These are phyloP conservation scores for Mitragyna speciosa DNA, from an alignment of 257 asterid genomes.

Conservation along the genomic window DNA sequence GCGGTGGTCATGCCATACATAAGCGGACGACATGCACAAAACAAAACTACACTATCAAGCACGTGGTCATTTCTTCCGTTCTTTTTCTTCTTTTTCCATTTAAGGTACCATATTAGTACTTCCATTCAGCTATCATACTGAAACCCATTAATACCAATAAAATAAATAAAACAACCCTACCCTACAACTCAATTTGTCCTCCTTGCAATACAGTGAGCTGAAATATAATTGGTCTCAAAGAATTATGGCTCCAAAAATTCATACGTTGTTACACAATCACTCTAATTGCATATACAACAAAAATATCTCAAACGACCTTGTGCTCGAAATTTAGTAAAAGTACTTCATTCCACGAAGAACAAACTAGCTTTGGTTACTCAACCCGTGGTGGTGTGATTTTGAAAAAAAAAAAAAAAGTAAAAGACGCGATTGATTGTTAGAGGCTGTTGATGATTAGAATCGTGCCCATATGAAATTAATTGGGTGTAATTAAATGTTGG, in stretches of 20 bases:
- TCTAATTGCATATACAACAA: background rate
- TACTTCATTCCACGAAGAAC: background rate
- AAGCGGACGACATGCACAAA: background rate
- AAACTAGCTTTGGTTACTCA: background rate
- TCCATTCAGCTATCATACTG: background rate
- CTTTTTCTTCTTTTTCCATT: background rate
- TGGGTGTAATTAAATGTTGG: too few species aligned
- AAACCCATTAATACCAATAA: background rate
- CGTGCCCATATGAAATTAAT: too few species aligned
- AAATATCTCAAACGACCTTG: background rate
- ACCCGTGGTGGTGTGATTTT: too few species aligned
- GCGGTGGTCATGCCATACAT: too few species aligned
- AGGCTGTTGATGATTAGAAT: too few species aligned
- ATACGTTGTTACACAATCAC: background rate
- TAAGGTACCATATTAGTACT: background rate
- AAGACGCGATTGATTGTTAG: too few species aligned
- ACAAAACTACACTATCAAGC: background rate
- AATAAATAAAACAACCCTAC: background rate
- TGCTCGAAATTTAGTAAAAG: background rate
- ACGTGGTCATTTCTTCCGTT: background rate
- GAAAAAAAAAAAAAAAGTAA: too few species aligned
- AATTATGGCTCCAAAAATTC: background rate
- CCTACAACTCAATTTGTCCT: background rate
- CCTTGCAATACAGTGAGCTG: background rate
- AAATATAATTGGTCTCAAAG: background rate